Base-by-base conservation (phyloP, 768 basidiomycete genomes). In the Cystobasidium ongulense region DNA sequence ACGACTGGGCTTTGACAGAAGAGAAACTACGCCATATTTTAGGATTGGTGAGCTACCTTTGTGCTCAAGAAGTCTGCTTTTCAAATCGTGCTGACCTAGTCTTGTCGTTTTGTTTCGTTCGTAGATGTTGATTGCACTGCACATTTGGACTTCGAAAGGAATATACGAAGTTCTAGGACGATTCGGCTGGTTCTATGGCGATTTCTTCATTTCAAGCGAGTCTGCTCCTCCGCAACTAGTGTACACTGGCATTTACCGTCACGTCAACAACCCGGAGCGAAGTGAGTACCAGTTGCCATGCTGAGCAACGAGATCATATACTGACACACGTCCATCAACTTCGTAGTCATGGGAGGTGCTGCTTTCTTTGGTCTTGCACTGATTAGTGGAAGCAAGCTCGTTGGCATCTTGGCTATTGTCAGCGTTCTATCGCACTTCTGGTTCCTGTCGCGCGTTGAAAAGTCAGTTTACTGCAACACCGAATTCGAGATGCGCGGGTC, bases 111-210 rank as follows among this genome's bases (percentile, higher is more conserved):
- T 50, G 5, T 4, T 50, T 11, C 15, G 17, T 39, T 33, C 11
- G 8, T 77, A 93, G 92, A 82, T 91, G 17, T 84, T 98, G 57
- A 86, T 98, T 62, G 88, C 87, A 0, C 83, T 99, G 52, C 94
- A 99, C 78, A 81, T 91, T 41, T 99, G 96, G 96, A 88, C 92
- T 0, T 89, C 91, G 0, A 84, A 86, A 77, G 92, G 93, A 74
- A 92, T 89, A 0, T 97, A 87, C 81, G 90, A 97, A 79, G 96
- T 92, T 23, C 86, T 98, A 1, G 95, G 96, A 7, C 85, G 90
- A 33, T 97, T 97, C 79, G 96, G 96, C 29, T 99, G 96, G 96
- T 94, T 97, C 82, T 99, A 96, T 77, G 93, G 77, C 59, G 78
- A 79, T 59, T 79, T 79, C 68, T 79, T 78, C 73, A 76, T 78